These are phyloP conservation scores for Populus simonii DNA, from an alignment of 345 rosid species.

Conservation along the genomic window DNA sequence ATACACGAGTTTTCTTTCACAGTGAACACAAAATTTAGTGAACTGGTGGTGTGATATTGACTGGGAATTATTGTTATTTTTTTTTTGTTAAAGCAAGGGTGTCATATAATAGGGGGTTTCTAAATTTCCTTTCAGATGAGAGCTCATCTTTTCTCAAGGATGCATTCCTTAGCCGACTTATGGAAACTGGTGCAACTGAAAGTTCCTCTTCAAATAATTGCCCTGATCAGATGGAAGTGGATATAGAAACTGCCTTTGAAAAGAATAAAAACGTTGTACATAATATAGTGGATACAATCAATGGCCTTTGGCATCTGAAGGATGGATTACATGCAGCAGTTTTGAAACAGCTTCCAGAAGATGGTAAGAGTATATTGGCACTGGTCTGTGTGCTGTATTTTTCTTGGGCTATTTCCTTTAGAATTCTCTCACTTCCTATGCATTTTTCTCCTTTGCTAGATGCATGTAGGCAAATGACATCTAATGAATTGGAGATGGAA, in stretches of 20 bases:
- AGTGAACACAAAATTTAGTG: background rate
- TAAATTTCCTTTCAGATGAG: conserved; percentile 46
- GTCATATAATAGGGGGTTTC: conserved; percentile 25
- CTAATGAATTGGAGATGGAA: conserved; percentile 49
- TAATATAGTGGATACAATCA: conserved; percentile 52
- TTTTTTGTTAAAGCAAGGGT: background rate
- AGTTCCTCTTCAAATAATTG: conserved; percentile 52
- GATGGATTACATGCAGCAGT: conserved; percentile 51
- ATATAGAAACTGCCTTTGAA: conserved; percentile 32
- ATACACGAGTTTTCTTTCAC: background rate
- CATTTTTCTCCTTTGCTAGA: conserved; percentile 45
- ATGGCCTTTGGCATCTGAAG: conserved; percentile 59
- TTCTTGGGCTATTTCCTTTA: background rate
- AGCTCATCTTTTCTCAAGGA: conserved; percentile 42
- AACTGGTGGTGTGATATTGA: background rate
- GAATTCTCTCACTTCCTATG: conserved; percentile 21
- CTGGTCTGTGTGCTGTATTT: background rate
- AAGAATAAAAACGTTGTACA: conserved; percentile 43
- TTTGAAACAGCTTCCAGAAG: conserved; percentile 44
- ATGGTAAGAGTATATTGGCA: conserved; percentile 41
- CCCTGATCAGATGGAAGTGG: conserved; percentile 44
- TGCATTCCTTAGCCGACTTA: conserved; percentile 64
- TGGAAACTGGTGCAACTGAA: conserved; percentile 87
- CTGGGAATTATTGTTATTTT: background rate
- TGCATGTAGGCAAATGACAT: conserved; percentile 41